A percentile compares a stretch with the other conserved stretches of the same genome.
Evolutionary conservation across 495 filamentous ascomycete species (phyloP).

Genomic region (Lasiosphaeria ovina): DNA sequence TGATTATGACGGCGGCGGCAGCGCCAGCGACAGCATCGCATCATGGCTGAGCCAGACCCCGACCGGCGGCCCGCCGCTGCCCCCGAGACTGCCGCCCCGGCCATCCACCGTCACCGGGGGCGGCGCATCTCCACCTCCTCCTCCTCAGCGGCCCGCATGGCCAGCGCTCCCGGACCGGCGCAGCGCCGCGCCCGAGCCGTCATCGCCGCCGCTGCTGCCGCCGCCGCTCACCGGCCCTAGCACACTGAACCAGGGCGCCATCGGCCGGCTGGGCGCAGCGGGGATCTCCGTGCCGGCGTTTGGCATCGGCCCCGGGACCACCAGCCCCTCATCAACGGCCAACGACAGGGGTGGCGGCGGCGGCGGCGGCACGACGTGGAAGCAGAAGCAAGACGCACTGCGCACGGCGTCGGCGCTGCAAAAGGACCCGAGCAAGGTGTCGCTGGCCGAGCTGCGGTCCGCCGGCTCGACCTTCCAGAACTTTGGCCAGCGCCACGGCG

Average conservation of each 20-base stretch:
- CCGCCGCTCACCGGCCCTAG: slow-evolving; percentile 14
- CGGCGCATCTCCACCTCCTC: slow-evolving; percentile 35
- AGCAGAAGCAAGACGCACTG: slow-evolving; percentile 61
- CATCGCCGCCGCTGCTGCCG: slow-evolving; percentile 18
- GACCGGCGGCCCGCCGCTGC: slow-evolving; percentile 3
- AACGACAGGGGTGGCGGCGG: slow-evolving; percentile 45
- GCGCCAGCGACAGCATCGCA: slow-evolving; percentile 35
- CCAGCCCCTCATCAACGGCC: slow-evolving; percentile 11
- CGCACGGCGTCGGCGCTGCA: slow-evolving; percentile 55
- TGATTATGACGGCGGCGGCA: slow-evolving; percentile 25
- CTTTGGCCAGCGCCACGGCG: slow-evolving; percentile 71
- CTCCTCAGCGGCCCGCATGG: not conserved
- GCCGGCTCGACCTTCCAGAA: slow-evolving; percentile 63
- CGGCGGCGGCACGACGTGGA: slow-evolving; percentile 55
- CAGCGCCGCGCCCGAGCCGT: slow-evolving; percentile 28
- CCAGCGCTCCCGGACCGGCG: too few relatives aligned
- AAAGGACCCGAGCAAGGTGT: slow-evolving; percentile 58
- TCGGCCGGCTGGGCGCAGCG: slow-evolving; percentile 66
- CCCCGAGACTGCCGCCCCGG: slow-evolving; percentile 41
- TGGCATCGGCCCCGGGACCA: slow-evolving; percentile 56
- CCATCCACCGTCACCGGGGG: slow-evolving; percentile 43
- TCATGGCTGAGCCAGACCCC: slow-evolving; percentile 5
- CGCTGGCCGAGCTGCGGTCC: slow-evolving; percentile 50
- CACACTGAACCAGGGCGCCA: slow-evolving; percentile 63
- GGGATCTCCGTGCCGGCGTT: slow-evolving; percentile 82